phyloP scores from a whole-genome alignment of 768 basidiomycete species.

The Mycena galopus region DNA sequence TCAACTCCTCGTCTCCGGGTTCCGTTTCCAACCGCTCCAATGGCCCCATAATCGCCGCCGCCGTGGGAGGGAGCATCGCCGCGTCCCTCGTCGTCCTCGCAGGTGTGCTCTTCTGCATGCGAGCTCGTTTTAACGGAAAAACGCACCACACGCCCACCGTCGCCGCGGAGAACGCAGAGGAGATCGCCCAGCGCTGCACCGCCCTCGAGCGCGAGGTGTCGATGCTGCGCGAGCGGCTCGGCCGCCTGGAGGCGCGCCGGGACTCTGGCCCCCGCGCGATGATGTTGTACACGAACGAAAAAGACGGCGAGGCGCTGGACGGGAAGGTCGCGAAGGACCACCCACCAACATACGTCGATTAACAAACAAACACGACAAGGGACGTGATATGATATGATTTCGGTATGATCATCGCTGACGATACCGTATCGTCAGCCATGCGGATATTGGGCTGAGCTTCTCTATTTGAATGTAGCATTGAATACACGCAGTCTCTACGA shows the following conservation, averaged over 20 bases:
- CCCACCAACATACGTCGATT: not conserved
- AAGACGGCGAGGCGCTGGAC: conserved; percentile 1
- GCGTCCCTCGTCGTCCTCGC: conserved; percentile 13
- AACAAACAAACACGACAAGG: too few species aligned
- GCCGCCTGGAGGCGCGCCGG: not conserved
- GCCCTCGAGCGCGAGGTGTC: not conserved
- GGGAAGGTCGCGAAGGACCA: not conserved
- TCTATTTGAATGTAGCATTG: not conserved
- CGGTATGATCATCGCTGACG: too few species aligned
- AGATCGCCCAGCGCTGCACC: not conserved
- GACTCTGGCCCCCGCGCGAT: not conserved
- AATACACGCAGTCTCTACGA: not conserved
- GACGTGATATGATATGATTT: too few species aligned
- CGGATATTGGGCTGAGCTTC: not conserved
- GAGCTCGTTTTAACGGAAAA: too few species aligned
- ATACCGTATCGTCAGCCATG: too few species aligned
- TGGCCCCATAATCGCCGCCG: conserved; percentile 4
- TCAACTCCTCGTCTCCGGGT: too few species aligned
- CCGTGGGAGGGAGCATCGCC: conserved; percentile 15
- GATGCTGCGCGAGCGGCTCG: not conserved
- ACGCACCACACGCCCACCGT: too few species aligned
- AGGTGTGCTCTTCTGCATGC: not conserved
- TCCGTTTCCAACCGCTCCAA: too few species aligned
- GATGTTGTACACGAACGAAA: not conserved
- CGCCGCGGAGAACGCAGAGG: not conserved